phyloP scores from a whole-genome alignment of 257 asterid species.

The Nicotiana tomentosiformis region DNA sequence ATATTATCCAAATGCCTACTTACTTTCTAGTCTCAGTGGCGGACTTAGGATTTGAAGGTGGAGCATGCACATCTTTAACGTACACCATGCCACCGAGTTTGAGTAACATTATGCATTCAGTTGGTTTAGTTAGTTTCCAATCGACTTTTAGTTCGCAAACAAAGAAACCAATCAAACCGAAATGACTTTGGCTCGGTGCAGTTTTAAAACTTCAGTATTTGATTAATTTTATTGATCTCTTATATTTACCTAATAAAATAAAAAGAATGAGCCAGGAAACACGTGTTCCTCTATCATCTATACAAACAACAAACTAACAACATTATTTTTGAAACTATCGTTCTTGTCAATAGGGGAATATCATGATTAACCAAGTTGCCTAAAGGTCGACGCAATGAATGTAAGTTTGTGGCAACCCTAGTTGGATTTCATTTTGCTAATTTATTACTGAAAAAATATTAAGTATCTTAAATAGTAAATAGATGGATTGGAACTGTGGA shows the following conservation, averaged over 20 bases:
- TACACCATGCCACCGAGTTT: not conserved
- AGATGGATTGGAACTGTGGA: not conserved
- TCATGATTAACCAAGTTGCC: not conserved
- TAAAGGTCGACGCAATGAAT: not conserved
- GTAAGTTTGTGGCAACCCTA: not conserved
- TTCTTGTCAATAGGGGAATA: not conserved
- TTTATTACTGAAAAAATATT: not conserved
- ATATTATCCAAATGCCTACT: no score
- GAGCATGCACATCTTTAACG: not conserved
- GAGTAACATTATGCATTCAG: conserved; percentile 1
- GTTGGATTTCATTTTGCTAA: not conserved
- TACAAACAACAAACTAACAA: not conserved
- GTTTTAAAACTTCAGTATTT: not conserved
- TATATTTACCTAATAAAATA: not conserved
- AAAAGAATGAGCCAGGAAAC: not conserved
- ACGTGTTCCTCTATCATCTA: not conserved
- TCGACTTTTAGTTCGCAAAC: not conserved
- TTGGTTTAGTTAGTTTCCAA: not conserved
- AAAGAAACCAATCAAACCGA: not conserved
- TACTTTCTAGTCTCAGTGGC: not conserved
- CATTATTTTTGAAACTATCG: not conserved
- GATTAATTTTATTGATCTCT: not conserved
- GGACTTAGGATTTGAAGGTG: not conserved
- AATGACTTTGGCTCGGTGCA: not conserved
- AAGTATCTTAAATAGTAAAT: not conserved